Percentiles rank a stretch among this genome's conserved stretches.
Conservation (phyloP, 2,329 filamentous ascomycete species). For the Diaporthe sp. region DNA sequence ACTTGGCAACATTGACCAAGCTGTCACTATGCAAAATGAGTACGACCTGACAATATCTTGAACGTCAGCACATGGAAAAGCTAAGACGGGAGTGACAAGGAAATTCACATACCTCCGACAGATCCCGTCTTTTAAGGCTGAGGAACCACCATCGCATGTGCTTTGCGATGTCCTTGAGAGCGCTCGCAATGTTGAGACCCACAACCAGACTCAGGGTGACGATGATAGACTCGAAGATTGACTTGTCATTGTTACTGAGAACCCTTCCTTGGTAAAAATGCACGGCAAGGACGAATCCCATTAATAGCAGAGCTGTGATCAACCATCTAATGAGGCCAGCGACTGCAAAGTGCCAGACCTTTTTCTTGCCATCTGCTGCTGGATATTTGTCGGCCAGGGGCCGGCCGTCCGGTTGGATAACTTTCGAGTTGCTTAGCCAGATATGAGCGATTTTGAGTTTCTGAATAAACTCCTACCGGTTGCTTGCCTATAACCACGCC, state of each 20-base stretch:
- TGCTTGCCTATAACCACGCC: not conserved
- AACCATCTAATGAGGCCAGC: not conserved
- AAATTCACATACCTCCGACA: not conserved
- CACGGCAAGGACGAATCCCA: not conserved
- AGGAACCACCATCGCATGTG: slow-evolving; percentile 21
- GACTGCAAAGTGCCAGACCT: not conserved
- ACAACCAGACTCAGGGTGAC: slow-evolving; percentile 1
- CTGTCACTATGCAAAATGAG: slow-evolving; percentile 24
- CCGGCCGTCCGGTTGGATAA: not conserved
- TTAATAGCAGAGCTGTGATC: not conserved
- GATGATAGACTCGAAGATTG: slow-evolving; percentile 3
- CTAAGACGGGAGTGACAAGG: not conserved
- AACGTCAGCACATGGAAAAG: no score
- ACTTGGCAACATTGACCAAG: not conserved
- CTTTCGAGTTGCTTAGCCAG: not conserved
- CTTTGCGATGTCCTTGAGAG: slow-evolving; percentile 9
- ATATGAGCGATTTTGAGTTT: not conserved
- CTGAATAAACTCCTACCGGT: not conserved
- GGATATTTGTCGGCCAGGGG: no score
- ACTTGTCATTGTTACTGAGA: not conserved
- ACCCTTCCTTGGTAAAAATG: slow-evolving; percentile 9
- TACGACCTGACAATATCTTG: not conserved
- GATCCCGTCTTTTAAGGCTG: not conserved
- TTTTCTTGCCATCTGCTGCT: not conserved
- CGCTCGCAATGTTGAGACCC: slow-evolving; percentile 15